Evolutionary conservation across 2,329 filamentous ascomycete genomes (phyloP).

Genomic region (Cucurbitaria berberidis): DNA sequence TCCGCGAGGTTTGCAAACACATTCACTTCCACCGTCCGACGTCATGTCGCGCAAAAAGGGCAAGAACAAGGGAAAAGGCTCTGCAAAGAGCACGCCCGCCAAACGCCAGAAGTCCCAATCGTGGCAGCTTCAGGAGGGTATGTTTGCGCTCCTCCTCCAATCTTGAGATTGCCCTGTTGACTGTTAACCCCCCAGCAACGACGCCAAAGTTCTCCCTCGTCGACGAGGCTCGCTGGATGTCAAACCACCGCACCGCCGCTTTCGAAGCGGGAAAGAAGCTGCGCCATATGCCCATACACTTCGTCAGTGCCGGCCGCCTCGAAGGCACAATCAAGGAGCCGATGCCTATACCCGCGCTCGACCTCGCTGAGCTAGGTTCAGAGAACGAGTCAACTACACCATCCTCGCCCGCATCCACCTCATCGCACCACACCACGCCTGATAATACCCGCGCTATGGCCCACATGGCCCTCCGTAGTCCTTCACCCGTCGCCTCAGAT

Average conservation of each 20-base stretch:
- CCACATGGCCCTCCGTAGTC: conserved; percentile 44
- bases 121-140: conserved; percentile 26
- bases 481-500: conserved; percentile 43
- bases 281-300: conserved; percentile 62
- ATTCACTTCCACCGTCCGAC: background rate
- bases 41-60: conserved; percentile 39
- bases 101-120: conserved; percentile 18
- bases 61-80: conserved; percentile 35
- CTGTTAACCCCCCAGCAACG: conserved; percentile 18
- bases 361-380: conserved; percentile 14
- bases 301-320: conserved; percentile 64
- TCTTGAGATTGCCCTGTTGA: conserved; percentile 22
- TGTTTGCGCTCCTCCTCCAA: conserved; percentile 16
- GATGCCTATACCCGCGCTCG: conserved; percentile 17
- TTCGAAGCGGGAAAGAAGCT: conserved; percentile 59
- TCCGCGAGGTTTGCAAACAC: no score
- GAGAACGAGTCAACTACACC: conserved; percentile 17
- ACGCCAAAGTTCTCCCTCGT: conserved; percentile 54
- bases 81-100: conserved; percentile 25
- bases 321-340: conserved; percentile 46
- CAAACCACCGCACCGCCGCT: conserved; percentile 53
- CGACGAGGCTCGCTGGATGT: conserved; percentile 65
- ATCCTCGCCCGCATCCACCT: conserved; percentile 18
- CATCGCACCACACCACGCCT: conserved; percentile 4
- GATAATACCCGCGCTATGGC: conserved; percentile 37